A percentile compares a stretch with the other conserved stretches of the same genome.
Evolutionary conservation across 2,329 filamentous ascomycete species (phyloP).

Genomic region (Ophiostoma himal-ulmi): DNA sequence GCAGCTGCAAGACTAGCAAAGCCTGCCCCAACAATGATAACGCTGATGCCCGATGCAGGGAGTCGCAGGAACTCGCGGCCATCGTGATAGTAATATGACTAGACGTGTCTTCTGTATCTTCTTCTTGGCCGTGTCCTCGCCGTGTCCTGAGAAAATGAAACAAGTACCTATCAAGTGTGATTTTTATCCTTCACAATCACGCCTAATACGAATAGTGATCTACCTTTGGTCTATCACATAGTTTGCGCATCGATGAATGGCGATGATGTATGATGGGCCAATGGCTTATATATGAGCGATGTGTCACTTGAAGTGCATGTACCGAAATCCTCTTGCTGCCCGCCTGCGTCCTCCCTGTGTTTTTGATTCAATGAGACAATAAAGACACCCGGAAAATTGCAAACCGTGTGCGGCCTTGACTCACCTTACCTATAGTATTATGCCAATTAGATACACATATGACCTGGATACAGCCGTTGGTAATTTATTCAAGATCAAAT

Average conservation of each 20-base stretch:
- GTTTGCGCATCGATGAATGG: background rate
- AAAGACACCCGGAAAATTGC: background rate
- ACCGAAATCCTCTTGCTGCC: background rate
- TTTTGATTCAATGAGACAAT: background rate
- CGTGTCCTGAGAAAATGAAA: background rate
- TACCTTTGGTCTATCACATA: background rate
- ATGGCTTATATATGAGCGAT: background rate
- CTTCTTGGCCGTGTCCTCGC: background rate
- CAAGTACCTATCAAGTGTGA: background rate
- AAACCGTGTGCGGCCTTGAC: background rate
- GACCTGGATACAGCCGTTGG: background rate
- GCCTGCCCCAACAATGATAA: background rate
- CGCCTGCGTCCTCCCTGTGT: background rate
- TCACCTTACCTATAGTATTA: background rate
- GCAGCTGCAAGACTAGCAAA: background rate
- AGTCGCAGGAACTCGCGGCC: background rate
- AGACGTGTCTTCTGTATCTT: too few species aligned
- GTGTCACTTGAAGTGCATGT: background rate
- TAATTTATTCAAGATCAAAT: background rate
- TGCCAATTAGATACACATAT: background rate
- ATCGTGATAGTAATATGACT: background rate
- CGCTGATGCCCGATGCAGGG: background rate
- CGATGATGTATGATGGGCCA: background rate
- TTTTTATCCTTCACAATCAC: background rate
- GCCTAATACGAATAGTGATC: background rate